Evolutionary conservation across 164 flowering plant genomes (phyloP).

Genomic region (Platanus orientalis): DNA sequence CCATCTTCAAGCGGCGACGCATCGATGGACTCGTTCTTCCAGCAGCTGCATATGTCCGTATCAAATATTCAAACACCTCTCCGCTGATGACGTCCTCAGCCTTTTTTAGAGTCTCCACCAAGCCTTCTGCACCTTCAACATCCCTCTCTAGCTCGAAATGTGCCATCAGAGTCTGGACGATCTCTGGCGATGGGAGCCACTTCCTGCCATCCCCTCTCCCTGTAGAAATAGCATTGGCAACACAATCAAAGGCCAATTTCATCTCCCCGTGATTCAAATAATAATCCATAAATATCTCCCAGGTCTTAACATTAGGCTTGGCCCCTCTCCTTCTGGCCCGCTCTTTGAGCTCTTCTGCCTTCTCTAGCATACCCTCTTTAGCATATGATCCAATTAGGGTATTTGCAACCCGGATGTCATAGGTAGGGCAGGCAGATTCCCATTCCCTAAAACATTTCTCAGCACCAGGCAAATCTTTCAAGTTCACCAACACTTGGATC

Average conservation of each 20-base stretch:
- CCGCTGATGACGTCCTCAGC: slow-evolving; percentile 35
- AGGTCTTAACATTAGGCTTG: slow-evolving; percentile 77
- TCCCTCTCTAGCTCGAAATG: slow-evolving; percentile 73
- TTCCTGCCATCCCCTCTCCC: slow-evolving; percentile 65
- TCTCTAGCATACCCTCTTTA: slow-evolving; percentile 43
- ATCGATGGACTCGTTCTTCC: slow-evolving; percentile 58
- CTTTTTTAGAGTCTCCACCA: slow-evolving; percentile 54
- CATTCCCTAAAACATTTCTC: slow-evolving; percentile 85
- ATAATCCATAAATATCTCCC: slow-evolving; percentile 73
- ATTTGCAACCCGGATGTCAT: slow-evolving; percentile 78
- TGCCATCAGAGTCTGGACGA: slow-evolving; percentile 41
- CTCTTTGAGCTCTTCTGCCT: slow-evolving; percentile 55
- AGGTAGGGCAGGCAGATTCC: slow-evolving; percentile 55
- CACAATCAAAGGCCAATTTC: slow-evolving; percentile 48
- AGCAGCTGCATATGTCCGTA: slow-evolving; percentile 77
- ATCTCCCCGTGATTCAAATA: slow-evolving; percentile 52
- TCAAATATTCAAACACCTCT: slow-evolving; percentile 63
- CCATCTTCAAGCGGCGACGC: slow-evolving; percentile 78
- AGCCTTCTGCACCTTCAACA: slow-evolving; percentile 80
- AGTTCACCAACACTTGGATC: slow-evolving; percentile 73
- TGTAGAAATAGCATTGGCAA: slow-evolving; percentile 50
- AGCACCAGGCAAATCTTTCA: slow-evolving; percentile 89
- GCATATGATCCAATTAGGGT: slow-evolving; percentile 63
- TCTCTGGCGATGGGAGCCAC: slow-evolving; percentile 60
- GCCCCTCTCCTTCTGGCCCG: slow-evolving; percentile 56